A percentile compares a stretch with the other conserved stretches of the same genome.
Conservation (phyloP, 306 rosid genomes). For the Quercus variabilis region DNA sequence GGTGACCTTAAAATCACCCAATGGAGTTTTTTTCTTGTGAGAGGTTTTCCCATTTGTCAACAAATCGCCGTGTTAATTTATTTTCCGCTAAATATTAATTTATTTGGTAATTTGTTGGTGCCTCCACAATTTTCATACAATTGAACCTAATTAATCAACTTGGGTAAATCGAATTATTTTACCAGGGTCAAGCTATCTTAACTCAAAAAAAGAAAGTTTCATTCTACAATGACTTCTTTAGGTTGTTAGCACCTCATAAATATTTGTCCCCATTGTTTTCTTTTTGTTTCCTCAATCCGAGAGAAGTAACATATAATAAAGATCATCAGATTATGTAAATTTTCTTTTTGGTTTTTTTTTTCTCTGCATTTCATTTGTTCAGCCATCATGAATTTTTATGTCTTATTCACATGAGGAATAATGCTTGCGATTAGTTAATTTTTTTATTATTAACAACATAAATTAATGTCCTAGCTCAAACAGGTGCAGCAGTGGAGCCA, state of each 20-base stretch:
- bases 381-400: not conserved
- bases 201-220: not conserved
- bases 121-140: too few relatives aligned
- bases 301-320: not conserved
- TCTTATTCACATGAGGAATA: not conserved
- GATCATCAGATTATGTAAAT: slow-evolving; percentile 11
- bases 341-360: slow-evolving; percentile 2
- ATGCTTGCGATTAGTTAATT: slow-evolving; percentile 4
- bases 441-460: slow-evolving; percentile 13
- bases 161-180: too few relatives aligned
- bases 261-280: not conserved
- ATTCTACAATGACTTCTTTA: not conserved
- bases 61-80: too few relatives aligned
- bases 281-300: not conserved
- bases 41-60: too few relatives aligned
- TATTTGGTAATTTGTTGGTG: too few relatives aligned
- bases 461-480: slow-evolving; percentile 28
- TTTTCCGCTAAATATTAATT: too few relatives aligned
- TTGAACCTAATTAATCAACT: too few relatives aligned
- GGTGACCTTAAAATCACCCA: too few relatives aligned
- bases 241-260: not conserved
- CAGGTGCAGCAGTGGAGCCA: slow-evolving; percentile 91
- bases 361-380: not conserved
- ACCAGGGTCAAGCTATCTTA: too few relatives aligned
- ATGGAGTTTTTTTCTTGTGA: too few relatives aligned